A percentile compares a stretch with the other conserved stretches of the same genome.
Conservation (phyloP, 1,284 basidiomycete species). For the Filobasidium uniguttulatum region DNA sequence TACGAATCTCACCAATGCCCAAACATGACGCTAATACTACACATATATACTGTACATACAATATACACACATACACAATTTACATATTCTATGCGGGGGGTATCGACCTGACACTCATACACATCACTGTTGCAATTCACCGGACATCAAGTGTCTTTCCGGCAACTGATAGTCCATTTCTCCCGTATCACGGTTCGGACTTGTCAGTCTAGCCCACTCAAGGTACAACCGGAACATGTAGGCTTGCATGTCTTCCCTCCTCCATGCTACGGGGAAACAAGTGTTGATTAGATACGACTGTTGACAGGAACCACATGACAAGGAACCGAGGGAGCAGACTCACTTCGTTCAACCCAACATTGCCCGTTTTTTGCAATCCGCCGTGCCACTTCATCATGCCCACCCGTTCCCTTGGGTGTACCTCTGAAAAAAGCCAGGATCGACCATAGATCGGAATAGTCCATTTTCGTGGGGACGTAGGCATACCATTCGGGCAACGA, state of each 20-base stretch:
- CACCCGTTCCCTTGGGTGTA: constrained; percentile 28
- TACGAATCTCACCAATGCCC: too few relatives aligned
- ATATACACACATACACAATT: too few relatives aligned
- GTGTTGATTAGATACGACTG: background rate
- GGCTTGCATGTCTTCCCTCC: constrained; percentile 34
- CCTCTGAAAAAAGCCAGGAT: constrained; percentile 39
- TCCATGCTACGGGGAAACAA: constrained; percentile 22
- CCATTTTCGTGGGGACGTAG: constrained; percentile 38
- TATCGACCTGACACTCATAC: too few relatives aligned
- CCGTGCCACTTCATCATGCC: constrained; percentile 37
- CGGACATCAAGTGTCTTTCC: too few relatives aligned
- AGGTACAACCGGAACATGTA: constrained; percentile 41
- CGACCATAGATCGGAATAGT: constrained; percentile 38
- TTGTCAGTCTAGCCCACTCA: constrained; percentile 45
- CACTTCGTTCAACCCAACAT: constrained; percentile 38
- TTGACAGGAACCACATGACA: too few relatives aligned
- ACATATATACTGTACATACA: too few relatives aligned
- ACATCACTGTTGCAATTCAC: too few relatives aligned
- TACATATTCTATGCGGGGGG: too few relatives aligned
- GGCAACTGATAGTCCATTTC: constrained; percentile 24
- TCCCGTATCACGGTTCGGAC: constrained; percentile 40
- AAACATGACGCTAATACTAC: too few relatives aligned
- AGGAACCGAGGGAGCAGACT: constrained; percentile 8
- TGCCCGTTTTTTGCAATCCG: constrained; percentile 38
- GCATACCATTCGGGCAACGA: constrained; percentile 38